phyloP scores from a whole-genome alignment of 2,329 filamentous ascomycete genomes.

The Fusarium xylarioides region DNA sequence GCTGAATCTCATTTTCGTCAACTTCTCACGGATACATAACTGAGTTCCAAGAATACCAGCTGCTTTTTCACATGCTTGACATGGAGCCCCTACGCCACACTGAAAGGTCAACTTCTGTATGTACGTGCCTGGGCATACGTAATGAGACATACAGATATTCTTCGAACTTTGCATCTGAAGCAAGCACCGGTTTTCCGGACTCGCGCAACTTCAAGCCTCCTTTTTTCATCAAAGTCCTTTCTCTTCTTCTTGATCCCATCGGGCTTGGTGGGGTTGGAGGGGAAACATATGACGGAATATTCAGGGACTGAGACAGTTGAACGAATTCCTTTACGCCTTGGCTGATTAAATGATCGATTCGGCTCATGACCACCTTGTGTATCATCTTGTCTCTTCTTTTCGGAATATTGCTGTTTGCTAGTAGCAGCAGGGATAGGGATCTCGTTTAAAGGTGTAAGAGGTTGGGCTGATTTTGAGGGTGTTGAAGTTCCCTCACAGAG shows the following conservation, averaged over 20 bases:
- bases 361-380: not conserved
- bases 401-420: slow-evolving; percentile 5
- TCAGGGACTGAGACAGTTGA: slow-evolving; percentile 20
- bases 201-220: slow-evolving; percentile 41
- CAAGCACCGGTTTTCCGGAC: slow-evolving; percentile 42
- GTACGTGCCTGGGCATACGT: not conserved
- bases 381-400: not conserved
- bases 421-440: slow-evolving; percentile 8
- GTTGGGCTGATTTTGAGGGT: slow-evolving; percentile 12
- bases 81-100: slow-evolving; percentile 41
- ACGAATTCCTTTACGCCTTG: not conserved
- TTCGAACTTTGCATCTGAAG: slow-evolving; percentile 41
- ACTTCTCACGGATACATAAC: slow-evolving; percentile 41
- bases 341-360: not conserved
- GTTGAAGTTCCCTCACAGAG: slow-evolving; percentile 33
- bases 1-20: slow-evolving; percentile 44
- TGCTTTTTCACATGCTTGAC: slow-evolving; percentile 37
- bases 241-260: slow-evolving; percentile 42
- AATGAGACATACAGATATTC: slow-evolving; percentile 39
- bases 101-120: slow-evolving; percentile 22
- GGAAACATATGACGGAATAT: slow-evolving; percentile 43
- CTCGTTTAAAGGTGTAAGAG: slow-evolving; percentile 18
- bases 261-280: slow-evolving; percentile 41
- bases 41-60: slow-evolving; percentile 40
- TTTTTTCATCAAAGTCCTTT: slow-evolving; percentile 40